Percentiles rank a stretch among this genome's conserved stretches.
These are phyloP conservation scores for Chimonanthus salicifolius DNA, from an alignment of 164 flowering plant species.

Conservation along the genomic window DNA sequence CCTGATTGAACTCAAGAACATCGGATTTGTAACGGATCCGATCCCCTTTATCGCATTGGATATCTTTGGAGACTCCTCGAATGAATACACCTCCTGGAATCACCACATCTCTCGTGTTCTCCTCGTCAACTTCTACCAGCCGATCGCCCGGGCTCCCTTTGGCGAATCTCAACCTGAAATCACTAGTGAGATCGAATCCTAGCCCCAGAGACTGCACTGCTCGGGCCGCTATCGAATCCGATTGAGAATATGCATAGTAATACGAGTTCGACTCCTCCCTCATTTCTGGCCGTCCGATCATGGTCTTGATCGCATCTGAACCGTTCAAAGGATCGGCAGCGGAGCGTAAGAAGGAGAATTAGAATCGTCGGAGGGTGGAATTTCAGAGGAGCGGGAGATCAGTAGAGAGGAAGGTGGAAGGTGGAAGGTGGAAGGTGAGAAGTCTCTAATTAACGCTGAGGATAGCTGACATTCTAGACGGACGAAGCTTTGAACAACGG, in stretches of 20 bases:
- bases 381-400: background rate
- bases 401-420: too few species aligned
- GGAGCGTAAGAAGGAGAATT: background rate
- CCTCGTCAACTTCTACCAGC: constrained; percentile 58
- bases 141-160: constrained; percentile 39
- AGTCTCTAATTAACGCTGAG: background rate
- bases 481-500: background rate
- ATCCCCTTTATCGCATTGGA: constrained; percentile 79
- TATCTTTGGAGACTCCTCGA: constrained; percentile 46
- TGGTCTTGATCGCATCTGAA: background rate
- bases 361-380: background rate
- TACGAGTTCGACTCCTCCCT: constrained; percentile 3
- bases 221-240: constrained; percentile 33
- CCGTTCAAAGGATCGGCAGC: background rate
- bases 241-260: background rate
- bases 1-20: constrained; percentile 84
- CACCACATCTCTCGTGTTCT: constrained; percentile 43
- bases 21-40: constrained; percentile 70
- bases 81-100: constrained; percentile 45
- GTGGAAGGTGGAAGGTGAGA: background rate
- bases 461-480: background rate
- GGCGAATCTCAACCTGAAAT: constrained; percentile 70
- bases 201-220: constrained; percentile 59
- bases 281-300: background rate
- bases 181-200: constrained; percentile 73